A percentile compares a stretch with the other conserved stretches of the same genome.
Evolutionary conservation across 352 stramenopile genomes (phyloP).

Genomic region (Pythium periplocum): DNA sequence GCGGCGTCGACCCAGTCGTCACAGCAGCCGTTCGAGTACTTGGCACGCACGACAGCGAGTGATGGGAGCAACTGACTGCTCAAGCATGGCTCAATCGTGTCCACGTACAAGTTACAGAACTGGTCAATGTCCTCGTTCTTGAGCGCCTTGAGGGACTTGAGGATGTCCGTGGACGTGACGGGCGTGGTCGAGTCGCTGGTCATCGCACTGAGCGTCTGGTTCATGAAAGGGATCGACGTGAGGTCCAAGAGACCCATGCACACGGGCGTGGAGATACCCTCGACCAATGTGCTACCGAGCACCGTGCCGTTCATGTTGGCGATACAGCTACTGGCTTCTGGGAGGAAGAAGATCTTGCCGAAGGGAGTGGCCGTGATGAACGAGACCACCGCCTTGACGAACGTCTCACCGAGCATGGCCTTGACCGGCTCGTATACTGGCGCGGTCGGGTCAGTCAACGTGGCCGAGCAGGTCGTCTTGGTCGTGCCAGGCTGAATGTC

Average conservation of each 20-base stretch:
- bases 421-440: constrained; percentile 21
- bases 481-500: background rate
- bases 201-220: constrained; percentile 23
- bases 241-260: constrained; percentile 31
- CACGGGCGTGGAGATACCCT: constrained; percentile 27
- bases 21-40: constrained; percentile 45
- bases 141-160: constrained; percentile 24
- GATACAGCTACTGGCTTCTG: constrained; percentile 42
- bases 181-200: constrained; percentile 6
- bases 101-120: constrained; percentile 45
- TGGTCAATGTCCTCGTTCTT: constrained; percentile 33
- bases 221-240: constrained; percentile 39
- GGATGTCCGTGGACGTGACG: constrained; percentile 23
- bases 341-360: constrained; percentile 33
- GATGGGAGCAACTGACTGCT: constrained; percentile 45
- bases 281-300: constrained; percentile 28
- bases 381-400: constrained; percentile 13
- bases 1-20: constrained; percentile 36
- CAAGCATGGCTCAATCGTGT: constrained; percentile 41
- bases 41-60: constrained; percentile 40
- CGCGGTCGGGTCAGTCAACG: constrained; percentile 17
- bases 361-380: constrained; percentile 23
- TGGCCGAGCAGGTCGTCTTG: constrained; percentile 13
- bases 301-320: constrained; percentile 55
- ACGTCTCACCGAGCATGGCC: constrained; percentile 9